phyloP scores from a whole-genome alignment of 2,329 filamentous ascomycete species.

The Trichoderma endophyticum region DNA sequence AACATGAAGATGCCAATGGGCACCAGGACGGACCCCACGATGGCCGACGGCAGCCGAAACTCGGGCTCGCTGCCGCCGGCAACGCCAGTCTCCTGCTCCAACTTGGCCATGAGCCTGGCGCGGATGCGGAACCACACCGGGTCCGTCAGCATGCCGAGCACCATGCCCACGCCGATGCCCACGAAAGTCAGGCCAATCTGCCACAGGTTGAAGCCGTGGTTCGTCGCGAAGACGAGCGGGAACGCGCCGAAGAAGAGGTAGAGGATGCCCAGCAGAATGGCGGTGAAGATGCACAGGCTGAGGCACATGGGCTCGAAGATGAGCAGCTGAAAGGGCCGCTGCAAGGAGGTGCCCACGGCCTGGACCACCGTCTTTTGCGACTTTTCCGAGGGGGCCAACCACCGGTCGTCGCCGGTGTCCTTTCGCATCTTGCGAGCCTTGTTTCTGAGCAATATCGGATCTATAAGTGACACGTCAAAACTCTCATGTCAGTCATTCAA shows the following conservation, averaged over 20 bases:
- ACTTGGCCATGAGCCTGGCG: conserved; percentile 51
- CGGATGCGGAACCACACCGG: conserved; percentile 65
- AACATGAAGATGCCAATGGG: conserved; percentile 85
- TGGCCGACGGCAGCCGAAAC: conserved; percentile 74
- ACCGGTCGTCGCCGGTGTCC: conserved; percentile 74
- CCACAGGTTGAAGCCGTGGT: conserved; percentile 74
- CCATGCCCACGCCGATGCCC: conserved; percentile 66
- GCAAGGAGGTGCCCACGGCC: conserved; percentile 57
- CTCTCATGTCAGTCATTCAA: background rate
- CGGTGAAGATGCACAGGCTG: conserved; percentile 76
- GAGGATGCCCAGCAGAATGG: conserved; percentile 79
- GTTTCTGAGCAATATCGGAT: conserved; percentile 65
- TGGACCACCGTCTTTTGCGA: conserved; percentile 61
- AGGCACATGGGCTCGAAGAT: conserved; percentile 82
- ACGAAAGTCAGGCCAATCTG: conserved; percentile 78
- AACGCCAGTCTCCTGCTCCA: conserved; percentile 49
- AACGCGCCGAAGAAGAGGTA: conserved; percentile 94
- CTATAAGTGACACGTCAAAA: conserved; percentile 29
- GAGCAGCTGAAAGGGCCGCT: conserved; percentile 76
- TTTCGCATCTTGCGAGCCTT: conserved; percentile 69
- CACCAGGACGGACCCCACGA: conserved; percentile 71
- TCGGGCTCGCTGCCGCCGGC: conserved; percentile 72
- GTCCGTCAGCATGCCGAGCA: conserved; percentile 58
- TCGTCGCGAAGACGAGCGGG: conserved; percentile 69
- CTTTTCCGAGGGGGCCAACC: conserved; percentile 74